phyloP scores from a whole-genome alignment of 2,329 filamentous ascomycete genomes.

The Ophiostoma sp. region DNA sequence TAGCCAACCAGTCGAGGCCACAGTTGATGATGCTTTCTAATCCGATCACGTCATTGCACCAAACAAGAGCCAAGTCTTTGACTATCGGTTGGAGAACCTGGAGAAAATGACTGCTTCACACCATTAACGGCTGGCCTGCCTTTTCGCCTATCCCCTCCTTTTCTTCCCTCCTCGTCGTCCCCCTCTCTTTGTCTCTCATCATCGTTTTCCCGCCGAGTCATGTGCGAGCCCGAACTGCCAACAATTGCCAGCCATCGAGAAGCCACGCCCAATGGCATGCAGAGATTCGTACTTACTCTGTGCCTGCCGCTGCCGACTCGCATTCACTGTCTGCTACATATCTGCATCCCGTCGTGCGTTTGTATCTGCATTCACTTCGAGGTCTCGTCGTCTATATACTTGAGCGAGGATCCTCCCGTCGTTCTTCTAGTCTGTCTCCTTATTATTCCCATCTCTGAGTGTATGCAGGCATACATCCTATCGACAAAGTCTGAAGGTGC shows the following conservation, averaged over 20 bases:
- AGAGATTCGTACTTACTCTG: too few species aligned
- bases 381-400: not conserved
- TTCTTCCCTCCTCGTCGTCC: not conserved
- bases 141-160: not conserved
- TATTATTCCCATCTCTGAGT: too few species aligned
- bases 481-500: too few species aligned
- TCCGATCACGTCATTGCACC: constrained; percentile 13
- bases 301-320: not conserved
- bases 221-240: not conserved
- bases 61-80: not conserved
- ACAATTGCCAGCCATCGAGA: not conserved
- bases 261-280: not conserved
- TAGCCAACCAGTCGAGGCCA: not conserved
- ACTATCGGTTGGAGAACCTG: not conserved
- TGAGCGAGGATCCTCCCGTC: not conserved
- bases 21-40: constrained; percentile 2
- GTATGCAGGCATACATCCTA: not conserved
- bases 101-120: not conserved
- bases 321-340: not conserved
- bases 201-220: constrained; percentile 5
- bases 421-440: not conserved
- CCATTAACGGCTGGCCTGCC: not conserved
- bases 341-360: not conserved
- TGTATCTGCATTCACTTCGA: not conserved
- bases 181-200: not conserved